These are phyloP conservation scores for Pisolithus sp. DNA, from an alignment of 768 basidiomycete genomes.

Conservation along the genomic window DNA sequence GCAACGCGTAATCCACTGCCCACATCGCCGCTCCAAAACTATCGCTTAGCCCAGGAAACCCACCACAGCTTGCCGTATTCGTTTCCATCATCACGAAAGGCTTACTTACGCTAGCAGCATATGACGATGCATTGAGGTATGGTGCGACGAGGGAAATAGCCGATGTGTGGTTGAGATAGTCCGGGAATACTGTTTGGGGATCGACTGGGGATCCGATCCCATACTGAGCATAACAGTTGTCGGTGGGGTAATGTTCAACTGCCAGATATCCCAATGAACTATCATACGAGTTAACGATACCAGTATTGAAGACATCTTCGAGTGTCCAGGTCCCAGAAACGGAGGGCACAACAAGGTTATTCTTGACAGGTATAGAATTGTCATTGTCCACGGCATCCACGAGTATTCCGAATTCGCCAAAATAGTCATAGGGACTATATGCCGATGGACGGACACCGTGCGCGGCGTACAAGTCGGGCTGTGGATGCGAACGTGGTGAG, in stretches of 20 bases:
- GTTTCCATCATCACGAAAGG: conserved; percentile 51
- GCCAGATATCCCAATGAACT: conserved; percentile 32
- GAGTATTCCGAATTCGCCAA: conserved; percentile 25
- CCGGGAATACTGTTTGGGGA: conserved; percentile 35
- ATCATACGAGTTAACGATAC: conserved; percentile 19
- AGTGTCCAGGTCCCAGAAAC: conserved; percentile 27
- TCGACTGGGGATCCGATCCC: conserved; percentile 18
- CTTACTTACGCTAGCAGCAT: conserved; percentile 28
- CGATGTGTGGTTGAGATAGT: conserved; percentile 39
- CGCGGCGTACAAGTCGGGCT: conserved; percentile 42
- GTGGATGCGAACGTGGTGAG: conserved; percentile 22
- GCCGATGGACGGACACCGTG: conserved; percentile 25
- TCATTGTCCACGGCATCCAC: conserved; percentile 18
- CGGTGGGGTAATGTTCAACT: conserved; percentile 35
- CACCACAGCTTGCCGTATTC: conserved; percentile 48
- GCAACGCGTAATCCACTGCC: conserved; percentile 44
- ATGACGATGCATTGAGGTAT: conserved; percentile 31
- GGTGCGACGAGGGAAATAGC: conserved; percentile 28
- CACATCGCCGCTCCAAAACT: conserved; percentile 46
- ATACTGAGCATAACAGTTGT: conserved; percentile 27
- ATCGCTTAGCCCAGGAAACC: conserved; percentile 47
- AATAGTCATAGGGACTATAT: conserved; percentile 25
- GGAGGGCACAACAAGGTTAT: conserved; percentile 28
- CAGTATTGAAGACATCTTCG: conserved; percentile 28
- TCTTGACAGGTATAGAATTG: conserved; percentile 14